Conservation (phyloP, 176 grass and related monocot species). For the Ananas comosus region DNA sequence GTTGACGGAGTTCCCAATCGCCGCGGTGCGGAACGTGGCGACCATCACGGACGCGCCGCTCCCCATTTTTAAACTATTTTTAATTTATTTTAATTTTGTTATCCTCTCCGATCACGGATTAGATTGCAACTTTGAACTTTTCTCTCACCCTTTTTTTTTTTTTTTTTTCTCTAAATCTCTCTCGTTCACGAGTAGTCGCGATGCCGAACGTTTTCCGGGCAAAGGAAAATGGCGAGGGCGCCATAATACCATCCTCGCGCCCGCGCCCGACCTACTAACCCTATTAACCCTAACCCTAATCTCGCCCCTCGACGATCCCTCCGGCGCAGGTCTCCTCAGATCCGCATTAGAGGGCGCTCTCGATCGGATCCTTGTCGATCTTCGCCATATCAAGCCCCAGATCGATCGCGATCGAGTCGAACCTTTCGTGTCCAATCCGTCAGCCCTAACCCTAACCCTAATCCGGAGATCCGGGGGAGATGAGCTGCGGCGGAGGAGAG, state of each 20-base stretch:
- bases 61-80: too few species aligned
- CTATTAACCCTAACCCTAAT: conserved; percentile 6
- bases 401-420: too few species aligned
- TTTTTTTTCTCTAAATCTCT: conserved; percentile 1
- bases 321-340: neutral
- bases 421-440: too few species aligned
- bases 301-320: neutral
- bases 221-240: conserved; percentile 20
- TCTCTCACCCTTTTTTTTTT: neutral
- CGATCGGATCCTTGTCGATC: neutral
- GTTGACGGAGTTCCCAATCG: too few species aligned
- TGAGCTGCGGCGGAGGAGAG: too few species aligned
- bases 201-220: conserved; percentile 26
- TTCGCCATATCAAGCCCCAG: neutral
- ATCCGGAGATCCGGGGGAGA: too few species aligned
- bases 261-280: neutral
- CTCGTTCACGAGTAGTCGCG: conserved; percentile 22
- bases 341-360: neutral
- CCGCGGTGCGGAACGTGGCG: too few species aligned
- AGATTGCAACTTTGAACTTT: too few species aligned
- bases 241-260: conserved; percentile 10
- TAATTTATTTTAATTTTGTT: too few species aligned
- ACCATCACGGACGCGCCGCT: too few species aligned
- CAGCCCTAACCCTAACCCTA: too few species aligned
- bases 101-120: too few species aligned